Evolutionary conservation across 768 basidiomycete genomes (phyloP).

Genomic region (Inosperma sp.): DNA sequence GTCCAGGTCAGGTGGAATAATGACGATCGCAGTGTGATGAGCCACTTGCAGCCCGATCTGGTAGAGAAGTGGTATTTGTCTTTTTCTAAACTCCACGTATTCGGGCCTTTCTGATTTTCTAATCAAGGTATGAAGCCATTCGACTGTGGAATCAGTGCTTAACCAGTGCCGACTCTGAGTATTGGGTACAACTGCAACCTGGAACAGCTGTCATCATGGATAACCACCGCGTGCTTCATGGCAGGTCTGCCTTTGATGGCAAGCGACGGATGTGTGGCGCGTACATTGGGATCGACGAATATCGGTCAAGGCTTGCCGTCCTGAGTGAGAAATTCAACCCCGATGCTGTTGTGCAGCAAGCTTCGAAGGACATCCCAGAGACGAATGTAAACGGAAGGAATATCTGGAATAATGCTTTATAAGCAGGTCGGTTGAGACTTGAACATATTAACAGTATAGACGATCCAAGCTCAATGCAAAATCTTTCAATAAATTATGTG

Average conservation of each 20-base stretch:
- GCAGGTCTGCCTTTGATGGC: slow-evolving; percentile 87
- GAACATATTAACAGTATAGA: no score
- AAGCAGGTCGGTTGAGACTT: no score
- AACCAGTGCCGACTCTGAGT: slow-evolving; percentile 79
- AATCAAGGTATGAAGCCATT: slow-evolving; percentile 71
- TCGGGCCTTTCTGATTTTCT: neutral
- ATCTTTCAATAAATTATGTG: neutral
- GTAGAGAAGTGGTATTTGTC: slow-evolving; percentile 68
- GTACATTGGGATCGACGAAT: slow-evolving; percentile 91
- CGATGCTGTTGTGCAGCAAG: slow-evolving; percentile 25
- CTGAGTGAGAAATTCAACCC: slow-evolving; percentile 55
- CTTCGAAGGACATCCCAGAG: slow-evolving; percentile 18
- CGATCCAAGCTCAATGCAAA: neutral
- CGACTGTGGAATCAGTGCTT: slow-evolving; percentile 71
- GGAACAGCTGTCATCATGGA: slow-evolving; percentile 88
- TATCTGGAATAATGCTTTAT: slow-evolving; percentile 57
- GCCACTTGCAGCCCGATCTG: slow-evolving; percentile 46
- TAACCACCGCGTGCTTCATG: slow-evolving; percentile 92
- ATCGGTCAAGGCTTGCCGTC: slow-evolving; percentile 69
- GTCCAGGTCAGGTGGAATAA: slow-evolving; percentile 90
- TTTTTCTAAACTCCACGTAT: neutral
- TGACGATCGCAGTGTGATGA: slow-evolving; percentile 84
- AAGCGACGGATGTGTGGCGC: slow-evolving; percentile 93
- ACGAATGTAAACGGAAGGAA: slow-evolving; percentile 37
- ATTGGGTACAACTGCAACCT: slow-evolving; percentile 85